Conservation (phyloP, 2,329 filamentous ascomycete genomes). For the Pyricularia sp. region DNA sequence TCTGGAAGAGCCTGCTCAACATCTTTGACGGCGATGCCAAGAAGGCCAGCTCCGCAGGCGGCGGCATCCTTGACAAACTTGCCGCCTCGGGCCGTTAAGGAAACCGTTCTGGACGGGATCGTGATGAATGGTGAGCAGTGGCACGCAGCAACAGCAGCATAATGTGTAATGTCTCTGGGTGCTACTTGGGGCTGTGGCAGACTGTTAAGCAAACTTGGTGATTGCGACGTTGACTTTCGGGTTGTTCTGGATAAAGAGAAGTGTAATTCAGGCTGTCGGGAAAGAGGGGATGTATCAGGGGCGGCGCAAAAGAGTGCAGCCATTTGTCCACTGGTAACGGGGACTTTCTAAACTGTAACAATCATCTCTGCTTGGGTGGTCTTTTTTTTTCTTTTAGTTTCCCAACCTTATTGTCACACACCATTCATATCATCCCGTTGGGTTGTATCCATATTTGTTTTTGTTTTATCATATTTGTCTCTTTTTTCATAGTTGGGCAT, state of each 20-base stretch:
- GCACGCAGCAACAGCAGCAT: not conserved
- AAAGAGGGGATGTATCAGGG: not conserved
- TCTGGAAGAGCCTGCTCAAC: constrained; percentile 86
- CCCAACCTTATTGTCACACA: not conserved
- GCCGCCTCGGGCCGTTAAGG: constrained; percentile 4
- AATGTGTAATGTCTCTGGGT: not conserved
- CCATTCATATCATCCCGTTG: not conserved
- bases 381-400: not conserved
- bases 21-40: constrained; percentile 65
- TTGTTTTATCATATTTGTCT: not conserved
- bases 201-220: not conserved
- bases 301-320: not conserved
- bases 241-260: not conserved
- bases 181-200: not conserved
- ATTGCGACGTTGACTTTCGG: not conserved
- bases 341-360: not conserved
- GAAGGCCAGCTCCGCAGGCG: constrained; percentile 26
- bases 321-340: not conserved
- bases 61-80: constrained; percentile 33
- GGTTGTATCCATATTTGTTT: not conserved
- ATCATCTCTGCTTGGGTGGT: not conserved
- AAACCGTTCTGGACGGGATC: not conserved
- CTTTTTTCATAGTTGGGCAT: not conserved
- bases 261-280: not conserved
- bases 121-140: not conserved